phyloP scores from a whole-genome alignment of 2,329 filamentous ascomycete genomes.

The Elsinoe arachidis region DNA sequence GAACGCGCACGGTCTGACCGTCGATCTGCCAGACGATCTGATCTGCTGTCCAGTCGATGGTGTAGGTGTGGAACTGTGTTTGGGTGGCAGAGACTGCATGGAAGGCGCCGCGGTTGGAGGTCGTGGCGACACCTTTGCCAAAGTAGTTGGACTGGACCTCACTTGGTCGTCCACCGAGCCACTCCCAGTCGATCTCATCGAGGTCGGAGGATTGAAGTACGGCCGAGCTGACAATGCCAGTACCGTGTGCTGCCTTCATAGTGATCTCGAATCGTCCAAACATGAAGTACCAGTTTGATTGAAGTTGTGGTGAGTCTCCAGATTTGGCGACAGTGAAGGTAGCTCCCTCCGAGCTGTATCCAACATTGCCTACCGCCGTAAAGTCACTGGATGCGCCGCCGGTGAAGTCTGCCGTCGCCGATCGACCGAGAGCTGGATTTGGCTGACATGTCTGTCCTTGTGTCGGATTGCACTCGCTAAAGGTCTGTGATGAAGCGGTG shows the following conservation, averaged over 20 bases:
- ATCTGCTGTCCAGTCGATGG: slow-evolving; percentile 79
- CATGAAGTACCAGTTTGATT: slow-evolving; percentile 97
- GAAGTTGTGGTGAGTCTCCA: slow-evolving; percentile 78
- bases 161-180: slow-evolving; percentile 67
- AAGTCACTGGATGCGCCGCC: slow-evolving; percentile 72
- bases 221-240: slow-evolving; percentile 85
- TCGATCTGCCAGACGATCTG: slow-evolving; percentile 84
- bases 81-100: slow-evolving; percentile 63
- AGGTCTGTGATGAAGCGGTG: slow-evolving; percentile 43
- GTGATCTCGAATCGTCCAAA: slow-evolving; percentile 84
- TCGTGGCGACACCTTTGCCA: slow-evolving; percentile 75
- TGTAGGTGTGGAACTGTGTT: slow-evolving; percentile 71
- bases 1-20: slow-evolving; percentile 65
- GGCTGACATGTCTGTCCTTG: slow-evolving; percentile 55
- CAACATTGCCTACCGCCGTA: slow-evolving; percentile 57
- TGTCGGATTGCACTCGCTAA: slow-evolving; percentile 48
- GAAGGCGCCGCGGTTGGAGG: slow-evolving; percentile 82
- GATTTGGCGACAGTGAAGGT: slow-evolving; percentile 68
- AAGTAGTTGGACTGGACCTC: slow-evolving; percentile 98
- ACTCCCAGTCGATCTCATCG: slow-evolving; percentile 97
- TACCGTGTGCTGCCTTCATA: slow-evolving; percentile 77
- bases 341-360: slow-evolving; percentile 68
- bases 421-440: slow-evolving; percentile 71
- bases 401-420: slow-evolving; percentile 77
- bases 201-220: slow-evolving; percentile 85